Percentiles rank a stretch among this genome's conserved stretches.
These are phyloP conservation scores for Exophiala alcalophila DNA, from an alignment of 2,329 filamentous ascomycete genomes.

Conservation along the genomic window DNA sequence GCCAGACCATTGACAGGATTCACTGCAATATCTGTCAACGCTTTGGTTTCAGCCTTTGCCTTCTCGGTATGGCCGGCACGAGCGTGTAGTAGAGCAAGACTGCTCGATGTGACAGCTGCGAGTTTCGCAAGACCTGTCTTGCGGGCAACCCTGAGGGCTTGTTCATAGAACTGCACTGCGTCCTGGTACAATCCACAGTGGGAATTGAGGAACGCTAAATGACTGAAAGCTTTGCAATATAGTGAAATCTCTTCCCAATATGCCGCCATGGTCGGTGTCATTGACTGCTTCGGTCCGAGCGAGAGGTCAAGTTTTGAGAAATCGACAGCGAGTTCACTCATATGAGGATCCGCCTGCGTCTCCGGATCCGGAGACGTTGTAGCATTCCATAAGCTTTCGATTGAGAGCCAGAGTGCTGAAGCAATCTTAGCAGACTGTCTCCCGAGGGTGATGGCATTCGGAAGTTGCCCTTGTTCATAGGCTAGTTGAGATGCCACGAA, in stretches of 20 bases:
- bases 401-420: conserved; percentile 25
- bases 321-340: conserved; percentile 40
- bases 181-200: conserved; percentile 85
- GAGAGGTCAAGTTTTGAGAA: conserved; percentile 41
- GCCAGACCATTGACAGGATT: not conserved
- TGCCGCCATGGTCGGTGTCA: conserved; percentile 54
- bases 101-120: conserved; percentile 6
- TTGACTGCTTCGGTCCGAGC: conserved; percentile 18
- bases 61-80: conserved; percentile 17
- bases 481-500: conserved; percentile 23
- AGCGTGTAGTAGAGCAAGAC: conserved; percentile 21
- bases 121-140: conserved; percentile 3
- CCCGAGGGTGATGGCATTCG: conserved; percentile 20
- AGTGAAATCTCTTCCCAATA: conserved; percentile 79
- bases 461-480: conserved; percentile 15
- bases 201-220: conserved; percentile 74
- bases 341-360: conserved; percentile 29
- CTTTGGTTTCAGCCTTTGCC: conserved; percentile 1
- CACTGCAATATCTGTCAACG: not conserved
- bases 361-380: conserved; percentile 3
- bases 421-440: conserved; percentile 28
- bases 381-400: conserved; percentile 35
- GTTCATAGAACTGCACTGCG: conserved; percentile 81
- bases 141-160: conserved; percentile 72
- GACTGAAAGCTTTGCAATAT: conserved; percentile 67